Conservation (phyloP, 345 rosid species). For the Kandelia obovata region DNA sequence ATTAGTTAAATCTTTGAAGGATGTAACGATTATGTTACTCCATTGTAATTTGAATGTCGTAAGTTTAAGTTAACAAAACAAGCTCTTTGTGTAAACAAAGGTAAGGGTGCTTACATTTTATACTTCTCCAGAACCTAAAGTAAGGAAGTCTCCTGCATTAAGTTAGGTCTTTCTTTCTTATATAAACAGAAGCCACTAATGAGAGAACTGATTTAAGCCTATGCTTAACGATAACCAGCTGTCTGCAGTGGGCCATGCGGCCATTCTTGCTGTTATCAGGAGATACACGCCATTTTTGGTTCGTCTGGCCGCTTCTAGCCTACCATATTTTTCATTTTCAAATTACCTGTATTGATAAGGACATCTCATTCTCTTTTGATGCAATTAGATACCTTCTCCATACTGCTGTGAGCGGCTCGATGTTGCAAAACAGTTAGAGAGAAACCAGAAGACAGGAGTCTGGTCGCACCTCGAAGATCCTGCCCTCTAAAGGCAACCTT, state of each 20-base stretch:
- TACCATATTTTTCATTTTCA: background rate
- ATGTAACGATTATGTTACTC: too few species aligned
- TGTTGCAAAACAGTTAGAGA: slow-evolving; percentile 47
- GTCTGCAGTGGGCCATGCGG: slow-evolving; percentile 61
- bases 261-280: slow-evolving; percentile 53
- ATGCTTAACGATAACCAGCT: slow-evolving; percentile 30
- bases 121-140: too few species aligned
- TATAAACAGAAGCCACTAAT: background rate
- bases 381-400: slow-evolving; percentile 61
- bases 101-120: too few species aligned
- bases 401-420: slow-evolving; percentile 51
- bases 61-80: too few species aligned
- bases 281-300: slow-evolving; percentile 58
- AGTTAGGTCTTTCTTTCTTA: too few species aligned
- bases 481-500: slow-evolving; percentile 23
- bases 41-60: too few species aligned
- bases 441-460: slow-evolving; percentile 56
- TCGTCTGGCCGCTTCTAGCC: slow-evolving; percentile 2
- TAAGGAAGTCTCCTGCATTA: too few species aligned
- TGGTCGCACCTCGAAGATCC: slow-evolving; percentile 38
- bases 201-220: slow-evolving; percentile 3
- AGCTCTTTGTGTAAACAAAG: too few species aligned
- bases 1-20: too few species aligned
- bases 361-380: background rate
- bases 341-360: slow-evolving; percentile 6